These are phyloP conservation scores for Pichia paraexigua DNA, from an alignment of 805 yeast species.

Conservation along the genomic window DNA sequence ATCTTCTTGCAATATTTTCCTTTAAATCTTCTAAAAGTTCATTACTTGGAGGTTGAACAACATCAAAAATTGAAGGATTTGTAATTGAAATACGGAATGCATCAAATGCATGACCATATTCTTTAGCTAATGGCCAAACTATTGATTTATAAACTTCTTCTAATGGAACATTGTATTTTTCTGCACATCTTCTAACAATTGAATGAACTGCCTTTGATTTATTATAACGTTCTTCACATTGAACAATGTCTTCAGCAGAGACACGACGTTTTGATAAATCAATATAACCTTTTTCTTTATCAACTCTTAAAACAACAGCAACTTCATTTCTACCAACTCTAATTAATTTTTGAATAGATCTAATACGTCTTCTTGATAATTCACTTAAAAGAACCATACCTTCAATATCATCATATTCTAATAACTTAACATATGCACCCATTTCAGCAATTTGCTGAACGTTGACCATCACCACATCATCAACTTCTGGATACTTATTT, in stretches of 20 bases:
- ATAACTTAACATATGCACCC: constrained; percentile 96
- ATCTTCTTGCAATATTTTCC: constrained; percentile 80
- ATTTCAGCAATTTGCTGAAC: constrained; percentile 98
- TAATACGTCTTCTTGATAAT: constrained; percentile 95
- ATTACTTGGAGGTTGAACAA: constrained; percentile 55
- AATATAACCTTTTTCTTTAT: constrained; percentile 96
- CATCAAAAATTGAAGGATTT: constrained; percentile 76
- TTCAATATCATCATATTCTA: constrained; percentile 96
- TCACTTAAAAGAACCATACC: constrained; percentile 97
- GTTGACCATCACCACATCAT: constrained; percentile 98
- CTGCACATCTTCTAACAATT: constrained; percentile 97
- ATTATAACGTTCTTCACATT: constrained; percentile 96
- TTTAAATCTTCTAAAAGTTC: constrained; percentile 80
- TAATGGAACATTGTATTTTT: constrained; percentile 81
- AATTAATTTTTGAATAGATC: constrained; percentile 94
- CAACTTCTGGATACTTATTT: constrained; percentile 97
- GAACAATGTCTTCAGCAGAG: constrained; percentile 92
- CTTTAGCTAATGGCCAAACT: constrained; percentile 96
- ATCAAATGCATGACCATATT: constrained; percentile 94
- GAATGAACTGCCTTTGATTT: constrained; percentile 97
- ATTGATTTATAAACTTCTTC: constrained; percentile 79
- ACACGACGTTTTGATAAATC: constrained; percentile 97
- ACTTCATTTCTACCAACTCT: constrained; percentile 98
- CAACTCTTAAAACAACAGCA: constrained; percentile 95
- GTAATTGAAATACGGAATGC: constrained; percentile 96